Evolutionary conservation across 148 eudicot genomes (phyloP).

Genomic region (Polygonum aviculare): DNA sequence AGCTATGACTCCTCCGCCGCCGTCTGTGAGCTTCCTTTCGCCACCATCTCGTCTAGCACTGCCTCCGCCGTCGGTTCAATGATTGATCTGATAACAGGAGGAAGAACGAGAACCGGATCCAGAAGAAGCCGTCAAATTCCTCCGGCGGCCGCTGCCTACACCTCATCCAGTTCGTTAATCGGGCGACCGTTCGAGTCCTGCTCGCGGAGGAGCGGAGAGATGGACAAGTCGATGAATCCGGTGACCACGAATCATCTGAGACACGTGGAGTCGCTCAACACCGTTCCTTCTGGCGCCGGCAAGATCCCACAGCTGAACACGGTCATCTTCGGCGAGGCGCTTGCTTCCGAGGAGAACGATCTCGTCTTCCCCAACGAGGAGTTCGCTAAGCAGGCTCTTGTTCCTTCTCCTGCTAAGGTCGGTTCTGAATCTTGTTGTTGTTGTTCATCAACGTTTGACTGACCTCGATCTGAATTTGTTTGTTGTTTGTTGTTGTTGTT

Average conservation of each 20-base stretch:
- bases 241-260: constrained; percentile 45
- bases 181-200: background rate
- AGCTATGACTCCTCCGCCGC: too few relatives aligned
- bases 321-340: constrained; percentile 68
- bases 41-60: too few relatives aligned
- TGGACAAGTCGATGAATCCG: constrained; percentile 17
- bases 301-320: constrained; percentile 52
- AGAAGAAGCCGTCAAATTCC: background rate
- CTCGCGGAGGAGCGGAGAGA: constrained; percentile 7
- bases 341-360: constrained; percentile 85
- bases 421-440: background rate
- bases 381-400: constrained; percentile 54
- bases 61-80: too few relatives aligned
- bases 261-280: constrained; percentile 52
- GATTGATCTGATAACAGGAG: too few relatives aligned
- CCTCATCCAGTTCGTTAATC: background rate
- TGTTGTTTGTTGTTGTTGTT: too few relatives aligned
- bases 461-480: too few relatives aligned
- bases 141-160: background rate
- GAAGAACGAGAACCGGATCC: too few relatives aligned
- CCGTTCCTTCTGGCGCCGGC: constrained; percentile 52
- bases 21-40: too few relatives aligned
- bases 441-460: too few relatives aligned
- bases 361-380: constrained; percentile 49
- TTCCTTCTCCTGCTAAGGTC: constrained; percentile 58